These are phyloP conservation scores for Mesotaenium endlicherianum DNA, from an alignment of 139 green algal species.

Conservation along the genomic window DNA sequence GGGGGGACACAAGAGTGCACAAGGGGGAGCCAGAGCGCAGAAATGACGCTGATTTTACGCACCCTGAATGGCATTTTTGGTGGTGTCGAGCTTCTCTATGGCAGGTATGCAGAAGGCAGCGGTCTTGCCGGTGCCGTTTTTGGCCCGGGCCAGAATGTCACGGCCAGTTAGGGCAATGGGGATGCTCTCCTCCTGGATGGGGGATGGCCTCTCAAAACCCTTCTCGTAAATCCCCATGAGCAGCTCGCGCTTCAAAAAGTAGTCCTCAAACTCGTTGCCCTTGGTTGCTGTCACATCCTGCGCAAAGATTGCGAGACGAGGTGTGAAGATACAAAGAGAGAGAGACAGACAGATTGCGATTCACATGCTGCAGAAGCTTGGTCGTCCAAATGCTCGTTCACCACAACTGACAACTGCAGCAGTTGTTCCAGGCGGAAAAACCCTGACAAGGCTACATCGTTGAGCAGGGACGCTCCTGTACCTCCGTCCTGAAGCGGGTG, in stretches of 20 bases:
- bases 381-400: not conserved
- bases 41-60: no score
- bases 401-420: not conserved
- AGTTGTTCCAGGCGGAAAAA: not conserved
- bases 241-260: conserved; percentile 95
- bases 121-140: conserved; percentile 99
- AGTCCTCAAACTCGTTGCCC: conserved; percentile 99
- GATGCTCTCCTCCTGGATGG: conserved; percentile 93
- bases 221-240: conserved; percentile 99
- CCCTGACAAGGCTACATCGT: no score
- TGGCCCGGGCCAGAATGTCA: conserved; percentile 97
- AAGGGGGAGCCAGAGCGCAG: no score
- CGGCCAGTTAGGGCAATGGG: conserved; percentile 94
- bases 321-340: not conserved
- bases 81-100: conserved; percentile 88
- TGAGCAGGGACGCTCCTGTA: no score
- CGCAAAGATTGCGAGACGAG: not conserved
- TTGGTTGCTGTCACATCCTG: conserved; percentile 98
- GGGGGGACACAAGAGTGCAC: no score
- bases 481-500: conserved; percentile 83
- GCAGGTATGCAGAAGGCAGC: conserved; percentile 97
- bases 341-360: no score
- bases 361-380: no score
- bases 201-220: conserved; percentile 80
- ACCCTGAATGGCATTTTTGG: conserved; percentile 90